Percentiles rank a stretch among this genome's conserved stretches.
Conservation (phyloP, 371 early-diverging fungal species). For the Mortierella sp. region DNA sequence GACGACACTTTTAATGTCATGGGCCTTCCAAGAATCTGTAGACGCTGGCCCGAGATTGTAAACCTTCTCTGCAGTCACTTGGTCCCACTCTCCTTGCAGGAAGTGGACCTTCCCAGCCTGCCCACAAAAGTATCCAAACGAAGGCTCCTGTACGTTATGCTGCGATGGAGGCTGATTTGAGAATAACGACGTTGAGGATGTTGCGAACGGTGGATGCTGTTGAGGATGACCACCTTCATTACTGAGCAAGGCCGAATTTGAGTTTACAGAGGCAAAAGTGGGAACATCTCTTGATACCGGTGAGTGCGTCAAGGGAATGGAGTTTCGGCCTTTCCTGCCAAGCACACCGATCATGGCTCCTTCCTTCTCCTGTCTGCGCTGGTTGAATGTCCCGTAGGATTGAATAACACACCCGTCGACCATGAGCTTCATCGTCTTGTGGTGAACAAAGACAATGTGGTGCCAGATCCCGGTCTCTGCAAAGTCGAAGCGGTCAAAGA, state of each 20-base stretch:
- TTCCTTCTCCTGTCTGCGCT: slow-evolving; percentile 52
- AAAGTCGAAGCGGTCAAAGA: slow-evolving; percentile 58
- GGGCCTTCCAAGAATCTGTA: slow-evolving; percentile 46
- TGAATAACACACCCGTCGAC: slow-evolving; percentile 57
- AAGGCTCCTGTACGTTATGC: slow-evolving; percentile 18
- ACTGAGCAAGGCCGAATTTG: too few species aligned
- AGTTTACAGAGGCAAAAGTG: too few species aligned
- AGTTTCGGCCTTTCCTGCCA: slow-evolving; percentile 49
- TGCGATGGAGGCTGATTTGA: background rate
- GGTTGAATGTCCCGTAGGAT: slow-evolving; percentile 58
- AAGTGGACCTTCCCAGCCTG: slow-evolving; percentile 56
- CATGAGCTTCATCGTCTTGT: slow-evolving; percentile 56
- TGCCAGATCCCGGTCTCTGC: slow-evolving; percentile 57
- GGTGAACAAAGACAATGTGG: slow-evolving; percentile 57
- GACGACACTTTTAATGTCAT: slow-evolving; percentile 46
- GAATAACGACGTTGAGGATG: slow-evolving; percentile 8
- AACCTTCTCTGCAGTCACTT: slow-evolving; percentile 47
- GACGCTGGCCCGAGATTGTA: slow-evolving; percentile 56
- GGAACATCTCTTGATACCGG: slow-evolving; percentile 16
- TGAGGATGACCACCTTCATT: too few species aligned
- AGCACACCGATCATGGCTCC: slow-evolving; percentile 48
- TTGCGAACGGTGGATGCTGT: slow-evolving; percentile 8
- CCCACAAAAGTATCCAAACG: slow-evolving; percentile 55
- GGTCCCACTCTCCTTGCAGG: slow-evolving; percentile 57
- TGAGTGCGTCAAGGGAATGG: slow-evolving; percentile 4